Evolutionary conservation across 441 rosid species (phyloP), one percentile per base, ranked within the genome.

Genomic region (Isatis lusitanica): DNA sequence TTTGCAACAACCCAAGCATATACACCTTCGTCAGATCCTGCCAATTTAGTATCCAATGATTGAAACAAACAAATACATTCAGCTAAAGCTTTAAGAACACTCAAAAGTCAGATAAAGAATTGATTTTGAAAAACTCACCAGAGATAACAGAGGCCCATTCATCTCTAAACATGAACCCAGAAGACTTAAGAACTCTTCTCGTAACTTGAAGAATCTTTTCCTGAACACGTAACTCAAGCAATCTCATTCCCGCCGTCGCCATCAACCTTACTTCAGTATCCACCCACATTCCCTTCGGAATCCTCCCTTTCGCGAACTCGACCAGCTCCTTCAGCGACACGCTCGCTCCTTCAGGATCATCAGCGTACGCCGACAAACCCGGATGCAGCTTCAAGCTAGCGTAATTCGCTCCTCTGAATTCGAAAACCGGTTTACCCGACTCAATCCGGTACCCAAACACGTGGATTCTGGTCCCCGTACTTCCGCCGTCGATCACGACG

Each of bases 1-100:
- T 92, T 94, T 24, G 97, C 97, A 66, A 87, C 85, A 75, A 89
- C 86, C 98, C 98, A 94, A 78, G 98, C 98, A 79, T 90, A 94
- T 7, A 86, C 80, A 31, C 97, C 98, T 75, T 94, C 98, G 55
- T 94, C 98, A 70, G 98, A 89, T 26, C 97, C 97, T 94, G 39
- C 0, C 4, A 71, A 50, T 17, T 24, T 3, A 43, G 16, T 4
- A 69, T 38, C 70, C 38, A 68, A 17, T 26, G 26, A 68, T 75
- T 17, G 10, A 52, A 43, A n/a, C 64, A 73, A 12, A 17, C 11
- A 46, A 59, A 4, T 3, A 51, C 48, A 40, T 50, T 52, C 1
- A 58, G 15, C 52, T 42, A 53, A 24, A 70, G 58, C 46, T 30
- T 38, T 9, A 5, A 26, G 0, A 17, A 55, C 52, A 16, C 51